Base-by-base conservation (phyloP, 768 basidiomycete species). In the Auricularia auricula-judae region DNA sequence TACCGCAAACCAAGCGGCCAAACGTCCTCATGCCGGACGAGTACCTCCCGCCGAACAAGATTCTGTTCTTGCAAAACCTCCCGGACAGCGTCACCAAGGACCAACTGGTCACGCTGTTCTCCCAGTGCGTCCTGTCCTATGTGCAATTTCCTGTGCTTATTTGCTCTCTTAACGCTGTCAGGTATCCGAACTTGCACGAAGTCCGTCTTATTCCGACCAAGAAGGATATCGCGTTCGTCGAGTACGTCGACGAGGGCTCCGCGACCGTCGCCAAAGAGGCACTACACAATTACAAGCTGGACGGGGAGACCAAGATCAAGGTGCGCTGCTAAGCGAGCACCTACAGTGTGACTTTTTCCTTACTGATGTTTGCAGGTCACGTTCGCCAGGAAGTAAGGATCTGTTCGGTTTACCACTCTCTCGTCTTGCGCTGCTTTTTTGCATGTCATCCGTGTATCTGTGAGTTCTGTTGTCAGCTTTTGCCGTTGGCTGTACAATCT, bases 11-110 rank as follows among this genome's bases (percentile, higher is more conserved):
- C 21, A 91, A 86, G 75, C 84, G 90, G 53, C 90, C 90, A 29
- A 85, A 86, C 68, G 89, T 97, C 66, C 92, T 95, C 74, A 97
- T 98, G 93, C 95, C 96, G 47, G 97, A 99, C 87, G 97, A 99
- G 75, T 98, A 98, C 75, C 84, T 99, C 5, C 97, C 97, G 1
- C 96, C 97, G 44, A 99, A 99, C 88, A 94, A 95, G 75, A 96
- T 98, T 76, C 83, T 99, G 62, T 99, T 99, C 84, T 74, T 99
- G 68, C 97, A 99, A 76, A 98, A 98, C 73, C 80, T 99, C 29
- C 94, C 95, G 21, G 93, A 97, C 72, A 88, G 76, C 51, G 93
- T 94, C 68, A 93, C 89, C 63, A 94, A 96, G 72, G 95, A 97
- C 63, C 88, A 91, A 71, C 87, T 99, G 66, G 84, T 89, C 75